Conservation (phyloP, 163 green algal genomes). For the Coccomyxa subellipsoidea region DNA sequence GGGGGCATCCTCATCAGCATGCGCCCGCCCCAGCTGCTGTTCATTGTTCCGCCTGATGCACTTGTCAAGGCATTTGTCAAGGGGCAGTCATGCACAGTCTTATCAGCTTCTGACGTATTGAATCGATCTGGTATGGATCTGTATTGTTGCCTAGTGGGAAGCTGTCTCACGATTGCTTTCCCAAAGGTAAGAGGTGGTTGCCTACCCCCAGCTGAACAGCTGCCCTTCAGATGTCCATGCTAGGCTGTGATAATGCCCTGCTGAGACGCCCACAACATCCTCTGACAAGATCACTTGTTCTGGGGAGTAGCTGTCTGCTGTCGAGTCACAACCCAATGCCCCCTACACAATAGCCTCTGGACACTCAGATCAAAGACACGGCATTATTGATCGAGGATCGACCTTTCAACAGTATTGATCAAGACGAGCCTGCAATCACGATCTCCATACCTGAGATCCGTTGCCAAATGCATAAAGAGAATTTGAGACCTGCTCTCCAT, state of each 20-base stretch:
- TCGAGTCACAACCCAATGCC: not conserved
- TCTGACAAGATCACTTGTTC: not conserved
- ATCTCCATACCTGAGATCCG: not conserved
- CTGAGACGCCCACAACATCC: conserved; percentile 16
- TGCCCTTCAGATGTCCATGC: conserved; percentile 11
- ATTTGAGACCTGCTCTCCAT: not conserved
- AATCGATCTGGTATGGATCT: too few relatives aligned
- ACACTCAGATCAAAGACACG: too few relatives aligned
- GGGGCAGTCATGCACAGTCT: too few relatives aligned
- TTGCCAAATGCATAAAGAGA: not conserved
- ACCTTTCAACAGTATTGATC: too few relatives aligned
- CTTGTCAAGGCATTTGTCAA: not conserved
- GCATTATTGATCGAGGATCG: too few relatives aligned
- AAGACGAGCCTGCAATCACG: too few relatives aligned
- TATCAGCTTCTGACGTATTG: too few relatives aligned
- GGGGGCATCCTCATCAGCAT: not conserved
- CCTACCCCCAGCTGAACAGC: conserved; percentile 7
- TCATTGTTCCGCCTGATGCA: conserved; percentile 25
- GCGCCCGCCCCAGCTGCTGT: conserved; percentile 27
- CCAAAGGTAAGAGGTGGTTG: not conserved
- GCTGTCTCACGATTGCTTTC: not conserved
- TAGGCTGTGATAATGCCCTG: conserved; percentile 28
- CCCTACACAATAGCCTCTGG: not conserved
- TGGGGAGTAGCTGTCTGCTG: not conserved
- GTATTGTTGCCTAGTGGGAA: too few relatives aligned